These are phyloP conservation scores for Amauroascus niger DNA, from an alignment of 2,329 filamentous ascomycete genomes.

Conservation along the genomic window DNA sequence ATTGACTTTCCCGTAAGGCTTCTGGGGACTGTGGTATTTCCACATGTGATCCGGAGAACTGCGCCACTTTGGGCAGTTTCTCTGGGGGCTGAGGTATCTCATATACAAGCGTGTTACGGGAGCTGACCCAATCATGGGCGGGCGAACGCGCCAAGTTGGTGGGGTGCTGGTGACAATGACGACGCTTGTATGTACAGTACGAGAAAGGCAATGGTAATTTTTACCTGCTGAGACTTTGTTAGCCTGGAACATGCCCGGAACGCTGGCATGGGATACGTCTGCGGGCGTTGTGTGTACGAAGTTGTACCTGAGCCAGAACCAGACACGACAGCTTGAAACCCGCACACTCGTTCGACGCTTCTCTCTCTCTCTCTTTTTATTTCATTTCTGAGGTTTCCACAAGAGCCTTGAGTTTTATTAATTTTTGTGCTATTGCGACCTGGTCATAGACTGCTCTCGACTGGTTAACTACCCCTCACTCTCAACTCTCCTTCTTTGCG, in stretches of 20 bases:
- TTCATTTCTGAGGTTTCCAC: not conserved
- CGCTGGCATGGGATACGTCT: not conserved
- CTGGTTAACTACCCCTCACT: not conserved
- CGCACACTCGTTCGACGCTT: not conserved
- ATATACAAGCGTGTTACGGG: too few species aligned
- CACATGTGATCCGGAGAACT: not conserved
- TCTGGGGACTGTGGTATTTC: not conserved
- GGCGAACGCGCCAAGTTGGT: not conserved
- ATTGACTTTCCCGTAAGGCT: not conserved
- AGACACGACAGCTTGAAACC: not conserved
- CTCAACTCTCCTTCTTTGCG: not conserved
- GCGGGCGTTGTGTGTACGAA: too few species aligned
- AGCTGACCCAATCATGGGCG: not conserved
- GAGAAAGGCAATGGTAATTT: not conserved
- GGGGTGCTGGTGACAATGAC: not conserved
- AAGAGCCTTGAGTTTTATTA: not conserved
- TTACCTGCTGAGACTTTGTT: not conserved
- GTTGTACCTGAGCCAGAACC: slow-evolving; percentile 2
- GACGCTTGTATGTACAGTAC: not conserved
- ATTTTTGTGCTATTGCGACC: not conserved
- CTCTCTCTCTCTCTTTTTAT: not conserved
- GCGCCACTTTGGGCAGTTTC: not conserved
- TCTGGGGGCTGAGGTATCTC: not conserved
- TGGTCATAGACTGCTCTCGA: not conserved
- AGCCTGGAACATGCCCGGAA: slow-evolving; percentile 7